Evolutionary conservation across 495 filamentous ascomycete genomes (phyloP).

Genomic region (Aspergillus bridgeri): DNA sequence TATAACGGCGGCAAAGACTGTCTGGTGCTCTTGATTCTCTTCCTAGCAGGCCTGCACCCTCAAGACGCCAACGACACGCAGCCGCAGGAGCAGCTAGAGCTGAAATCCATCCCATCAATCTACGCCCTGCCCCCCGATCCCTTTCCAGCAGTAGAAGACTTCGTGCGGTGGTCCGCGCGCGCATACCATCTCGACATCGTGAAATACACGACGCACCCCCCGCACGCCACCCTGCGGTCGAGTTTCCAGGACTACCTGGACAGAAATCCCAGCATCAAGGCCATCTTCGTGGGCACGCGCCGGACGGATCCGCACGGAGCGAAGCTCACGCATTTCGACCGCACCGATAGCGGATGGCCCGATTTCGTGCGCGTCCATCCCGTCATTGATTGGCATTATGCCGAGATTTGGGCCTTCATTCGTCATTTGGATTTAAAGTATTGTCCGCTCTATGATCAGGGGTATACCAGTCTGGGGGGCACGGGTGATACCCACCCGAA

Average conservation of each 20-base stretch:
- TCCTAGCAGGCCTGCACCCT: slow-evolving; percentile 64
- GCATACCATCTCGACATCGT: slow-evolving; percentile 74
- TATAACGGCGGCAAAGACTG: slow-evolving; percentile 99
- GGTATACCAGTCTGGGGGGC: slow-evolving; percentile 85
- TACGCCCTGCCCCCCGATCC: slow-evolving; percentile 81
- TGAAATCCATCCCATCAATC: slow-evolving; percentile 63
- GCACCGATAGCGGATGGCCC: slow-evolving; percentile 88
- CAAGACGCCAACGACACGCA: background rate
- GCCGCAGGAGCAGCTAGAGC: background rate
- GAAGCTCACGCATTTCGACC: slow-evolving; percentile 71
- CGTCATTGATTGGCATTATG: slow-evolving; percentile 96
- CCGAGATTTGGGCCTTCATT: slow-evolving; percentile 93
- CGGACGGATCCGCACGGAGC: slow-evolving; percentile 90
- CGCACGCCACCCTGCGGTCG: slow-evolving; percentile 45
- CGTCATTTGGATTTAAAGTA: slow-evolving; percentile 73
- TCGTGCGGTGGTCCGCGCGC: slow-evolving; percentile 61
- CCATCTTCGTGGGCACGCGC: slow-evolving; percentile 89
- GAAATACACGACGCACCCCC: slow-evolving; percentile 63
- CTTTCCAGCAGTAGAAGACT: slow-evolving; percentile 80
- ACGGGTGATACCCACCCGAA: slow-evolving; percentile 90
- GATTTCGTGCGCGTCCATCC: slow-evolving; percentile 90
- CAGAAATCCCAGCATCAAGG: slow-evolving; percentile 59
- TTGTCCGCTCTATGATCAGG: slow-evolving; percentile 79
- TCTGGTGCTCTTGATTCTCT: slow-evolving; percentile 85
- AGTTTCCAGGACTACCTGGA: slow-evolving; percentile 76